These are phyloP conservation scores for Penicillium digitatum DNA, from an alignment of 2,329 filamentous ascomycete genomes.

Conservation along the genomic window DNA sequence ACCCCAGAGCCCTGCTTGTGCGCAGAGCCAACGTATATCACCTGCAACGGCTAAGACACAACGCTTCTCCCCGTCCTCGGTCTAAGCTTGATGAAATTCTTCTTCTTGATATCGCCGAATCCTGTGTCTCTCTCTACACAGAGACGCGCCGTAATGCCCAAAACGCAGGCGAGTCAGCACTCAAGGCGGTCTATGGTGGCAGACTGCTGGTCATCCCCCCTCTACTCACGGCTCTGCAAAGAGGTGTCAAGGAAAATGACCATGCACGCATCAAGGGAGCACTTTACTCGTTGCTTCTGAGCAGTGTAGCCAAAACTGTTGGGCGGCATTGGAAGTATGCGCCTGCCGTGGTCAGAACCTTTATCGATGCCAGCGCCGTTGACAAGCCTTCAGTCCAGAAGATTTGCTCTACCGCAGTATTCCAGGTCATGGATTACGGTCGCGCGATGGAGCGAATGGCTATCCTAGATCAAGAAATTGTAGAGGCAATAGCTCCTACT, in stretches of 20 bases:
- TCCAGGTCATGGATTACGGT: constrained; percentile 86
- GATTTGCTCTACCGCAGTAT: constrained; percentile 74
- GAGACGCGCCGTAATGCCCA: constrained; percentile 95
- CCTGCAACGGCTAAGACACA: constrained; percentile 88
- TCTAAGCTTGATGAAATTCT: constrained; percentile 84
- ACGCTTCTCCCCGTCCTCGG: constrained; percentile 79
- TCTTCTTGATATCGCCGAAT: constrained; percentile 81
- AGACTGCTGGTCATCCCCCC: constrained; percentile 84
- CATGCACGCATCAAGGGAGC: constrained; percentile 91
- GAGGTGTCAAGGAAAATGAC: constrained; percentile 73
- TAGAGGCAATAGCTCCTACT: constrained; percentile 67
- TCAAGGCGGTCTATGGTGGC: constrained; percentile 85
- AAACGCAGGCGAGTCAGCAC: constrained; percentile 82
- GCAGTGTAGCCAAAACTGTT: constrained; percentile 81
- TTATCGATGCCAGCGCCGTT: constrained; percentile 82
- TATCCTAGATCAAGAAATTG: constrained; percentile 66
- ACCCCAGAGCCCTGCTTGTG: constrained; percentile 86
- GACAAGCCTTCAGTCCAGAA: constrained; percentile 95
- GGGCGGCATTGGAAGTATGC: constrained; percentile 93
- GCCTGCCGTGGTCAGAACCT: constrained; percentile 80
- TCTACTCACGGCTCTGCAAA: constrained; percentile 73
- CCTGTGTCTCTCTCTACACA: constrained; percentile 85
- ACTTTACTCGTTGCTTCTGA: constrained; percentile 85
- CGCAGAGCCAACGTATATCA: constrained; percentile 94
- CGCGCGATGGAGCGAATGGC: constrained; percentile 83